A percentile compares a stretch with the other conserved stretches of the same genome.
Evolutionary conservation across 768 basidiomycete species (phyloP).

Genomic region (Tricholoma terreum): DNA sequence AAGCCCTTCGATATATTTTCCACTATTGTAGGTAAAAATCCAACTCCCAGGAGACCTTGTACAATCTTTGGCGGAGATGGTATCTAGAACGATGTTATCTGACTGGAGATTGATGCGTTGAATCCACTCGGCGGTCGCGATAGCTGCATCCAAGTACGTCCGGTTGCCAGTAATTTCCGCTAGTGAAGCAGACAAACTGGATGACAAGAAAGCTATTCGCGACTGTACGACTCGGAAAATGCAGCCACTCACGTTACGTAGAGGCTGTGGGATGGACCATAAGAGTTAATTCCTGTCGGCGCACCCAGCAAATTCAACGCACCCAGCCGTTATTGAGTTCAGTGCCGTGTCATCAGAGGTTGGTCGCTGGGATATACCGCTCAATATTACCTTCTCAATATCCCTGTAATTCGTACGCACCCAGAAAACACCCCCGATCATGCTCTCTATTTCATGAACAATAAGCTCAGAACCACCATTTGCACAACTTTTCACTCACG

Average conservation of each 20-base stretch:
- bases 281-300: not conserved
- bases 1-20: slow-evolving; percentile 52
- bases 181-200: slow-evolving; percentile 47
- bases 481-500: slow-evolving; percentile 23
- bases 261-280: not conserved
- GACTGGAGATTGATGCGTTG: slow-evolving; percentile 40
- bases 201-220: not conserved
- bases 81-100: slow-evolving; percentile 43
- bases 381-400: too few species aligned
- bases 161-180: slow-evolving; percentile 42
- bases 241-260: not conserved
- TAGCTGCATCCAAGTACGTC: slow-evolving; percentile 46
- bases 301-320: not conserved
- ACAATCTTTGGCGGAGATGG: slow-evolving; percentile 45
- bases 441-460: slow-evolving; percentile 30
- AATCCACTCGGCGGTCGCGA: slow-evolving; percentile 47
- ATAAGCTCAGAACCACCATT: too few species aligned
- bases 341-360: slow-evolving; percentile 38
- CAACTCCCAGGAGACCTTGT: slow-evolving; percentile 41
- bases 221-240: too few species aligned
- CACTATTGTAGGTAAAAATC: slow-evolving; percentile 54
- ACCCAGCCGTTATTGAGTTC: slow-evolving; percentile 54
- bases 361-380: slow-evolving; percentile 33
- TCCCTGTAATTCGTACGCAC: slow-evolving; percentile 20
- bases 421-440: slow-evolving; percentile 58